Conservation (phyloP, 2,329 filamentous ascomycete species). For the Clarireedia monteithiana region DNA sequence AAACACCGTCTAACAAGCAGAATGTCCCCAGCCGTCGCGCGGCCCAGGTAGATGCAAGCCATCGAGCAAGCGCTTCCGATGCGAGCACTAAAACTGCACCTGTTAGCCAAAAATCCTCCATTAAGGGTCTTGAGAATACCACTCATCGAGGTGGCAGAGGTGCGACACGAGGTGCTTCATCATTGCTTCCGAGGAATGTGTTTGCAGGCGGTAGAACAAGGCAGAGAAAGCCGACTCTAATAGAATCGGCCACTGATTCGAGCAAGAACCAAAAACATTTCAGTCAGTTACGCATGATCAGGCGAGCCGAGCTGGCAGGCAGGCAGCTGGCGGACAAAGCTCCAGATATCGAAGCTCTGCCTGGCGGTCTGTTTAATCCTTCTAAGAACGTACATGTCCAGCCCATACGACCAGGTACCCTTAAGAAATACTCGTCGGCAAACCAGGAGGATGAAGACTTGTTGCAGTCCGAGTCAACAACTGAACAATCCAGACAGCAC, state of each 20-base stretch:
- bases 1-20: neutral
- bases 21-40: neutral
- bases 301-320: conserved; percentile 35
- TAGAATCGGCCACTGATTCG: conserved; percentile 31
- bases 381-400: conserved; percentile 11
- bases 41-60: neutral
- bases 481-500: neutral
- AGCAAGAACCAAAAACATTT: conserved; percentile 36
- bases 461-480: neutral
- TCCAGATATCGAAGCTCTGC: conserved; percentile 29
- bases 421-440: conserved; percentile 10
- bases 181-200: conserved; percentile 17
- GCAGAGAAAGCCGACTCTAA: conserved; percentile 14
- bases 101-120: neutral
- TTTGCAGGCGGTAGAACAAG: conserved; percentile 13
- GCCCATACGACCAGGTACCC: conserved; percentile 11
- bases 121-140: neutral
- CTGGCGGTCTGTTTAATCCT: conserved; percentile 21
- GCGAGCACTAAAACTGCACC: neutral
- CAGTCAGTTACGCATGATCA: conserved; percentile 30
- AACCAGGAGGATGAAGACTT: neutral
- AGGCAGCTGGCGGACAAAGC: conserved; percentile 39
- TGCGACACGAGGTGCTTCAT: conserved; percentile 17
- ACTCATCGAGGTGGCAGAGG: conserved; percentile 11
- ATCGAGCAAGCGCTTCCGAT: neutral